These are phyloP conservation scores for Glycyrrhiza uralensis DNA, from an alignment of 306 rosid genomes.

Conservation along the genomic window DNA sequence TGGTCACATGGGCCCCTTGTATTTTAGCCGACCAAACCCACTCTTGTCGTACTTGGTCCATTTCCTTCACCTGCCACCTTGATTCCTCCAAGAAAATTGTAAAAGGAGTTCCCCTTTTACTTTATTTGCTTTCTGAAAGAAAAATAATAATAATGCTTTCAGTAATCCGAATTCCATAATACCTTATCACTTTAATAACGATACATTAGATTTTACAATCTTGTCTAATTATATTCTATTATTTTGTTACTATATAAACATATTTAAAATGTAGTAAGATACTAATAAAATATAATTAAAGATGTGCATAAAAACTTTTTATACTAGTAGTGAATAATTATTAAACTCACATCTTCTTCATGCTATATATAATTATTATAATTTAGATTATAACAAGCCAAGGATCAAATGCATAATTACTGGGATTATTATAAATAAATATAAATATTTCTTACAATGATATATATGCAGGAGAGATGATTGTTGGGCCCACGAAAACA, in stretches of 20 bases:
- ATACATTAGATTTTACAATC: no score
- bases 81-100: not conserved
- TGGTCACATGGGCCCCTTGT: not conserved
- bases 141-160: not conserved
- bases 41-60: not conserved
- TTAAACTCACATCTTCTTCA: no score
- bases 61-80: not conserved
- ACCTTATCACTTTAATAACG: no score
- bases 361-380: not conserved
- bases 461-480: constrained; percentile 67
- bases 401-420: not conserved
- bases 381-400: not conserved
- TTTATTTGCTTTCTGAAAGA: not conserved
- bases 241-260: no score
- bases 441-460: not conserved
- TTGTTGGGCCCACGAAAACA: constrained; percentile 86
- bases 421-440: not conserved
- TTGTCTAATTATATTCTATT: no score
- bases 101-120: not conserved
- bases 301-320: no score
- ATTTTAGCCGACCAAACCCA: not conserved
- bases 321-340: no score
- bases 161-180: not conserved
- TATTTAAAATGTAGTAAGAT: no score
- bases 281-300: no score